A percentile compares a stretch with the other conserved stretches of the same genome.
Conservation (phyloP, 352 stramenopile species). For the Globisporangium orthogonon region DNA sequence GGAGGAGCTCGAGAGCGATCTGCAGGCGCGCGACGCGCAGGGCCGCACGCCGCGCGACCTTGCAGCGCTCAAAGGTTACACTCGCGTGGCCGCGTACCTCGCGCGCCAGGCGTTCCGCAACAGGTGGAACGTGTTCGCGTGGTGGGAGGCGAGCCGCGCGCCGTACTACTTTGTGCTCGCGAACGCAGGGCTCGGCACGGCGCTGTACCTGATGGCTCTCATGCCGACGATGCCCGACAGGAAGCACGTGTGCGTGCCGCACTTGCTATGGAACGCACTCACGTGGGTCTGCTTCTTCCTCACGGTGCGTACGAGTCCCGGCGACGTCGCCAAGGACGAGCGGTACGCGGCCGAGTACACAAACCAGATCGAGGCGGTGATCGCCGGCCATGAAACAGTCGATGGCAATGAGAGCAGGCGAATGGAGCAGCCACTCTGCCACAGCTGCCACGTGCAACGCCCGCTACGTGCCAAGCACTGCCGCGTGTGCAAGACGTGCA, state of each 20-base stretch:
- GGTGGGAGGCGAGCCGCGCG: conserved; percentile 46
- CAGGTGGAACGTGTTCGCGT: conserved; percentile 63
- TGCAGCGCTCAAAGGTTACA: conserved; percentile 48
- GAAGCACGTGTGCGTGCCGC: conserved; percentile 47
- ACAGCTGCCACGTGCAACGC: conserved; percentile 77
- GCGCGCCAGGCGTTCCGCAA: conserved; percentile 24
- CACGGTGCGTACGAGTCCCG: conserved; percentile 50
- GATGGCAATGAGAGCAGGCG: conserved; percentile 23
- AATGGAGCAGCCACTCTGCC: conserved; percentile 70
- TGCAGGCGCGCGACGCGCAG: conserved; percentile 41
- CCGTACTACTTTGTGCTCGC: conserved; percentile 66
- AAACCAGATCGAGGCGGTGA: conserved; percentile 43
- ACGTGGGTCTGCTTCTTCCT: conserved; percentile 66
- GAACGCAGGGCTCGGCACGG: conserved; percentile 33
- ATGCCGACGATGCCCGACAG: conserved; percentile 52
- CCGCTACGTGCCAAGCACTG: conserved; percentile 81
- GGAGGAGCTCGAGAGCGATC: conserved; percentile 65
- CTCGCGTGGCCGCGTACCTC: conserved; percentile 50
- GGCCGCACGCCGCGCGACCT: conserved; percentile 55
- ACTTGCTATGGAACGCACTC: conserved; percentile 50
- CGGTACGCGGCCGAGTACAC: conserved; percentile 44
- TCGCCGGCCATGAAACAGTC: conserved; percentile 15
- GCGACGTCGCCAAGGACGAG: conserved; percentile 32
- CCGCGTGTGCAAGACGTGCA: conserved; percentile 90
- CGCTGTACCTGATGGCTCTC: conserved; percentile 46